Evolutionary conservation across 352 stramenopile species (phyloP), one percentile per base, ranked within the genome.

Genomic region (Globisporangium nodosum): DNA sequence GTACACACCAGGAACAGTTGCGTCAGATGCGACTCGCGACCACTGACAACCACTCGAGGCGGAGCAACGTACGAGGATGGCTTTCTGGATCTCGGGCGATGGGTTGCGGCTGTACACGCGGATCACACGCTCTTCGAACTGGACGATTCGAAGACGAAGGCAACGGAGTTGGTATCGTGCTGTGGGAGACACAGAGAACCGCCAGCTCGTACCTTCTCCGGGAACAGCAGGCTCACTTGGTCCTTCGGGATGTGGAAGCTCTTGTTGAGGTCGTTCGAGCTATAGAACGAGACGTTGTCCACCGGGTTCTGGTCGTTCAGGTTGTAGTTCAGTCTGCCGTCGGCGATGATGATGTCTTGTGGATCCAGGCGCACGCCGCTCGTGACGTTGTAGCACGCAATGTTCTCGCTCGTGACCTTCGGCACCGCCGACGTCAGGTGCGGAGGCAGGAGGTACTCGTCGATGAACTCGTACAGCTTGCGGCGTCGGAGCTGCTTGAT

Each of bases 241-340:
- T 89, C 66, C 52, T 90, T 90, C 0, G 78, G 76, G 46, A 90
- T 92, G 66, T 87, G 74, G 59, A 94, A 92, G n/a, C 70, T 85
- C 6, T 27, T 63, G 51, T 74, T 68, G 11, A 85, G 54, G 35
- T 91, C 73, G 54, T 73, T 82, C 39, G 82, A 90, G 35, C 70
- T 76, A 69, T 92, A 96, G 63, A 96, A 96, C 30, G 74, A 71
- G 18, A 93, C 79, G 43, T 87, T 78, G 55, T 94, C 83, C 52
- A 96, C 78, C 6, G 88, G 88, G 57, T 95, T 95, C 37, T 71
- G 76, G 60, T 92, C 81, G 20, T 81, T 73, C 15, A 88, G 70
- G 53, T 94, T 94, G 73, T 95, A 94, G 64, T 96, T 92, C 30
- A 96, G 69, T 13, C 77, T 63, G 2, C 76, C 79, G 66, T 93